phyloP scores from a whole-genome alignment of 306 rosid genomes.

The Vigna angularis region DNA sequence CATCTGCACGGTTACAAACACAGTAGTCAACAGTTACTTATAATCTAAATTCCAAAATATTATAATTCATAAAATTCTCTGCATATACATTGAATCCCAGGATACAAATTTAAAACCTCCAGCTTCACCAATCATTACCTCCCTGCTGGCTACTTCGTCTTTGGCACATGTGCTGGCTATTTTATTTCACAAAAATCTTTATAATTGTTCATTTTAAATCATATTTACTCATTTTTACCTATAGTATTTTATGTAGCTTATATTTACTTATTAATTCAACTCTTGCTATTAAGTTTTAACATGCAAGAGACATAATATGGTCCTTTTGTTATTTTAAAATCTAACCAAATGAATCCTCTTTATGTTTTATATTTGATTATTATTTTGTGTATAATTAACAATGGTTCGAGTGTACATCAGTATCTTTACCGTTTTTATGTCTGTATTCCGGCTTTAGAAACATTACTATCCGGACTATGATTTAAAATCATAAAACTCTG shows the following conservation, averaged over 20 bases:
- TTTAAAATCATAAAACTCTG: conserved; percentile 2
- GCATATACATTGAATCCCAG: not conserved
- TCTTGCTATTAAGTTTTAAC: not conserved
- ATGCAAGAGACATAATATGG: not conserved
- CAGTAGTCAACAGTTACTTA: conserved; percentile 16
- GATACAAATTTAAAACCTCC: not conserved
- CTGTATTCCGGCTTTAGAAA: not conserved
- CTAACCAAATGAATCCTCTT: not conserved
- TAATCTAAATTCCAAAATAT: conserved; percentile 10
- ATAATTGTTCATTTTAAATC: not conserved
- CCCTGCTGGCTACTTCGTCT: not conserved
- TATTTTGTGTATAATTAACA: not conserved
- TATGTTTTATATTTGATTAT: not conserved
- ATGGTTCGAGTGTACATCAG: not conserved
- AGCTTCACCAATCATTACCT: not conserved
- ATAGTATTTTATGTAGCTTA: not conserved
- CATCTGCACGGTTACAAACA: conserved; percentile 65
- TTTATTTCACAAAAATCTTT: not conserved
- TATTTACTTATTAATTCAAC: not conserved
- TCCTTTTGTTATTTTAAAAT: not conserved
- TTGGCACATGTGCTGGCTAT: not conserved
- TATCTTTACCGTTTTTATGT: not conserved
- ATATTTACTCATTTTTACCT: not conserved
- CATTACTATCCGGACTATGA: conserved; percentile 1
- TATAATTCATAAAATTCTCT: not conserved